A percentile compares a stretch with the other conserved stretches of the same genome.
These are phyloP conservation scores for Hypomyces perniciosus DNA, from an alignment of 2,329 filamentous ascomycete genomes.

Conservation along the genomic window DNA sequence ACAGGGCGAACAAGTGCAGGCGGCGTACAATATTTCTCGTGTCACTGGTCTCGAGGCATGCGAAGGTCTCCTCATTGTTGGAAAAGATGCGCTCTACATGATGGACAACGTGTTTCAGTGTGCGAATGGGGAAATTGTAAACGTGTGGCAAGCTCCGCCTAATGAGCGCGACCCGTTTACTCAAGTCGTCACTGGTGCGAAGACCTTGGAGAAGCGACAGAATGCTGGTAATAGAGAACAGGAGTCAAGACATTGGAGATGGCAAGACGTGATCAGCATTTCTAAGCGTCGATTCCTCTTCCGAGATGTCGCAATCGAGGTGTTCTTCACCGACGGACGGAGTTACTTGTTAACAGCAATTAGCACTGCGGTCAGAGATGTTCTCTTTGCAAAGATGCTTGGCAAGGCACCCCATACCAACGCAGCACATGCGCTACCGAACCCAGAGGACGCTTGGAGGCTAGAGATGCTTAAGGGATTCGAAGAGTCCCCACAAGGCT, in stretches of 20 bases:
- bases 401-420: conserved; percentile 75
- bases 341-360: conserved; percentile 90
- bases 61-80: conserved; percentile 88
- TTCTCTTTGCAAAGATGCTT: conserved; percentile 70
- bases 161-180: conserved; percentile 95
- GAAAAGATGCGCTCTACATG: conserved; percentile 86
- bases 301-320: conserved; percentile 90
- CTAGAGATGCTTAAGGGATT: conserved; percentile 72
- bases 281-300: conserved; percentile 95
- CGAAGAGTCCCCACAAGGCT: conserved; percentile 53
- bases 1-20: conserved; percentile 84
- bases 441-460: conserved; percentile 86
- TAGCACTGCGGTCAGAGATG: conserved; percentile 66
- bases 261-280: conserved; percentile 89
- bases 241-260: conserved; percentile 85
- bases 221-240: conserved; percentile 57
- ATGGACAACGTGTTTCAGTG: conserved; percentile 96
- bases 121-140: conserved; percentile 91
- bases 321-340: conserved; percentile 94
- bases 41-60: conserved; percentile 90
- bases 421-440: conserved; percentile 60
- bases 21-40: conserved; percentile 90
- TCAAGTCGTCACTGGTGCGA: conserved; percentile 75
- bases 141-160: conserved; percentile 85
- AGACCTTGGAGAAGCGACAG: conserved; percentile 54